Percentiles rank a stretch among this genome's conserved stretches.
Evolutionary conservation across 495 filamentous ascomycete species (phyloP).

Genomic region (Trypethelium eluteriae): DNA sequence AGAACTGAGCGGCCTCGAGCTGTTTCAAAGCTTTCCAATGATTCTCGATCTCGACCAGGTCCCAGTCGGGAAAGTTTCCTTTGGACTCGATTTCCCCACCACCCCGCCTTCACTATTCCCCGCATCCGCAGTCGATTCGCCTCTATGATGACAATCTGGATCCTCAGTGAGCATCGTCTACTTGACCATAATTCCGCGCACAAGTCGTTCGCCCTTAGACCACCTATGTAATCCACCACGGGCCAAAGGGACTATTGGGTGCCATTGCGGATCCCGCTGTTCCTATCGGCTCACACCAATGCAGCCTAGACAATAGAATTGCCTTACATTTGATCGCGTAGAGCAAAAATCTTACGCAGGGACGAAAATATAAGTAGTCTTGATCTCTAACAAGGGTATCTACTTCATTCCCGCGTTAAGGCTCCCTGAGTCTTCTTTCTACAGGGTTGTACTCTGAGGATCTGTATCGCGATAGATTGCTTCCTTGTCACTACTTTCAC

Average conservation of each 20-base stretch:
- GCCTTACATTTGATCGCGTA: background rate
- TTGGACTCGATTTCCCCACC: background rate
- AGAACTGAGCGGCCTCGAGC: background rate
- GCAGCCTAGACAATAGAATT: background rate
- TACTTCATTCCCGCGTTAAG: background rate
- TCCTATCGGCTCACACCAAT: background rate
- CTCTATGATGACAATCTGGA: background rate
- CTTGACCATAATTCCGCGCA: background rate
- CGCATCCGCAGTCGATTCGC: background rate
- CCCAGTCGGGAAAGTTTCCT: background rate
- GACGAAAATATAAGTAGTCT: background rate
- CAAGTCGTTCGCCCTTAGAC: background rate
- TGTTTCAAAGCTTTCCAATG: background rate
- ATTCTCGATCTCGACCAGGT: background rate
- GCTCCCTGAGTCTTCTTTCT: background rate
- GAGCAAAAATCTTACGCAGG: background rate
- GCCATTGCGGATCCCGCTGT: background rate
- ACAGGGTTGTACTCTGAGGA: background rate
- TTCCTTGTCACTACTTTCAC: background rate
- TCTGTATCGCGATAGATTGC: background rate
- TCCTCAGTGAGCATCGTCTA: background rate
- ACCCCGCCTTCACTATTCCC: background rate
- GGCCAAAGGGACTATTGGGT: background rate
- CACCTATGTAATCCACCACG: background rate
- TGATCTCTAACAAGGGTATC: constrained; percentile 6